Percentiles rank a stretch among this genome's conserved stretches.
phyloP scores from a whole-genome alignment of 1,139 yeast species.

The Candida pseudocylindracea region DNA sequence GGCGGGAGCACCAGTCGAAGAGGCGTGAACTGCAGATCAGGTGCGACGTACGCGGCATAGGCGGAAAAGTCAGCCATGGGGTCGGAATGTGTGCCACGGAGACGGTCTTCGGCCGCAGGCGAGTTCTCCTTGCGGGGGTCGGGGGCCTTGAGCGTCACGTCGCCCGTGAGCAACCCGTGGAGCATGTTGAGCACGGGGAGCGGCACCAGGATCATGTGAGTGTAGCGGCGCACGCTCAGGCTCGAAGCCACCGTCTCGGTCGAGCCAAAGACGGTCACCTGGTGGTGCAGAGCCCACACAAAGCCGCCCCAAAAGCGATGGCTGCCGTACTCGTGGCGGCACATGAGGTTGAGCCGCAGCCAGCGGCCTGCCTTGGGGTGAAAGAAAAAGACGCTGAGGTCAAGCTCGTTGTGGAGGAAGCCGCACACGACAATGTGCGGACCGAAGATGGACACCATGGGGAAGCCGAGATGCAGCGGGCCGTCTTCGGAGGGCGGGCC shows the following conservation, averaged over 20 bases:
- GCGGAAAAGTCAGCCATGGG: conserved; percentile 28
- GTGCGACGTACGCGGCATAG: conserved; percentile 59
- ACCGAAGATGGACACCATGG: conserved; percentile 37
- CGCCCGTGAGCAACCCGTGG: not conserved
- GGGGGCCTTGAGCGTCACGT: not conserved
- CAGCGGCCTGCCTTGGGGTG: conserved; percentile 42
- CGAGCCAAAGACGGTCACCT: conserved; percentile 33
- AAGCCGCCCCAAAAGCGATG: conserved; percentile 48
- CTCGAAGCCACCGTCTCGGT: conserved; percentile 21
- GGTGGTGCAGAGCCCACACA: conserved; percentile 60
- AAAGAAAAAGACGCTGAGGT: conserved; percentile 33
- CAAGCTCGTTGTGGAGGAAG: conserved; percentile 25
- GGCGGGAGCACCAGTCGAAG: conserved; percentile 52
- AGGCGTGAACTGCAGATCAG: conserved; percentile 40
- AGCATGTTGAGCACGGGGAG: conserved; percentile 43
- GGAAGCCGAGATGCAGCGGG: no score
- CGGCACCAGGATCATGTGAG: conserved; percentile 32
- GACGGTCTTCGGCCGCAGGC: not conserved
- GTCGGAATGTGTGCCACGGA: not conserved
- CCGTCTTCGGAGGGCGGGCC: no score
- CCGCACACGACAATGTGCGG: conserved; percentile 41
- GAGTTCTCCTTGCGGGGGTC: not conserved
- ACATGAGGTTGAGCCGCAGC: conserved; percentile 35
- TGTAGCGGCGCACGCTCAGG: conserved; percentile 36
- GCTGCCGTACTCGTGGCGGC: conserved; percentile 29